phyloP scores from a whole-genome alignment of 73 alveolate species.

The Stentor roeselii region DNA sequence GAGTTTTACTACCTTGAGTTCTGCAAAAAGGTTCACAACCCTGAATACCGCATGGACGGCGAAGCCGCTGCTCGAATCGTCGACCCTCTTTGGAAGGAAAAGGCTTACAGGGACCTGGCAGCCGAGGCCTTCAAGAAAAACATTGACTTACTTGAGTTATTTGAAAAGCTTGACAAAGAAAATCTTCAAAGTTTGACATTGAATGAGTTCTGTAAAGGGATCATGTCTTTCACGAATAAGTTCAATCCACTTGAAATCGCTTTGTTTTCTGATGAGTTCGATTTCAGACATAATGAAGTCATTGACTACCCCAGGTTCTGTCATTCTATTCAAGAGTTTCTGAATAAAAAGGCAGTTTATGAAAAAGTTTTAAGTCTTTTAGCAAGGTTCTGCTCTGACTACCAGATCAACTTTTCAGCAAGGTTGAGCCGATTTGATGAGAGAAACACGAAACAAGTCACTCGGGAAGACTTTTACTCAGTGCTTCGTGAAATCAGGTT shows the following conservation, averaged over 20 bases:
- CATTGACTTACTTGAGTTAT: not conserved
- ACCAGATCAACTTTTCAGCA: not conserved
- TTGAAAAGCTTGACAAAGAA: not conserved
- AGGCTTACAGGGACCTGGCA: too few species aligned
- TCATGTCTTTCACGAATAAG: not conserved
- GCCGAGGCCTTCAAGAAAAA: too few species aligned
- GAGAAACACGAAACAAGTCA: not conserved
- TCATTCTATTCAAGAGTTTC: not conserved
- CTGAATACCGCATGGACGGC: too few species aligned
- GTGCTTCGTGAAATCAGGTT: not conserved
- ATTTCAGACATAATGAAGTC: not conserved
- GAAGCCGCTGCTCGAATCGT: too few species aligned
- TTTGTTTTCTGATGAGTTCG: not conserved
- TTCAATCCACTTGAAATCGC: not conserved
- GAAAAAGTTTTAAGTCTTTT: not conserved
- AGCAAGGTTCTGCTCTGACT: not conserved
- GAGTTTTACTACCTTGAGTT: too few species aligned
- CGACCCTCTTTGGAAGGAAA: too few species aligned
- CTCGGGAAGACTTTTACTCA: not conserved
- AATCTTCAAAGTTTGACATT: not conserved
- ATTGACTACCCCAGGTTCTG: not conserved
- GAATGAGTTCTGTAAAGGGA: not conserved
- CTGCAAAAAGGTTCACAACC: too few species aligned
- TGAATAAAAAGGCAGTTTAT: not conserved
- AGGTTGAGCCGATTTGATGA: not conserved